Evolutionary conservation across 2,329 filamentous ascomycete genomes (phyloP), one percentile per base, ranked within the genome.

Genomic region (Sclerotinia sclerotiorum): DNA sequence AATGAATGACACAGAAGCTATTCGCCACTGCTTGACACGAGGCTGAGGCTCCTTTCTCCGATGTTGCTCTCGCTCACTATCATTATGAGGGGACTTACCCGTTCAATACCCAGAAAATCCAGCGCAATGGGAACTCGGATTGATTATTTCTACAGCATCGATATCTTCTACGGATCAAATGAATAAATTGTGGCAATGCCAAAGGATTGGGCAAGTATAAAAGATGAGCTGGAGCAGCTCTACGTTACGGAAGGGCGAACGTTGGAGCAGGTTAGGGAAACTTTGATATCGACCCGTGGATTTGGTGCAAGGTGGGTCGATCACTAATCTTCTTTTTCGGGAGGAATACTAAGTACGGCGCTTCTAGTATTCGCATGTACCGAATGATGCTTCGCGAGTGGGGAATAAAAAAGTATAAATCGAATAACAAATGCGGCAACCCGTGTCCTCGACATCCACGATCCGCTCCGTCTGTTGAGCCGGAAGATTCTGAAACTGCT

Each of bases 221-320:
- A 70, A 52, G 68, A 62, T 57, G 69, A 70, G 67, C 62, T 72
- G 44, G 69, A 70, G 66, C 64, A 66, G 46, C 68, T 73, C 13
- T 72, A 73, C 51, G 62, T 69, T 17, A 64, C 62, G 6, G 70
- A 73, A 48, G 55, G 58, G 3, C 69, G 55, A 58, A 49, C 70
- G 29, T 56, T 73, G 42, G 55, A 72, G 17, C 60, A 73, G 32
- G 68, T 72, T 55, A 69, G 69, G 29, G 54, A 69, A 15, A 69
- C 69, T 11, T 49, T 73, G 24, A 63, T 52, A 27, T 58, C 52
- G 15, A 64, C 68, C 35, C 67, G 69, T 48, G 65, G 64, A 39
- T 73, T 72, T 48, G 66, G 64, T 69, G 72, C 72, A 35, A 72
- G 70, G 72, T 73, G 46, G 69, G 69, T 60, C 24, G 27, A 54